Percentiles rank a stretch among this genome's conserved stretches.
phyloP scores from a whole-genome alignment of 768 basidiomycete genomes.

The Boletus rubroflammeus region DNA sequence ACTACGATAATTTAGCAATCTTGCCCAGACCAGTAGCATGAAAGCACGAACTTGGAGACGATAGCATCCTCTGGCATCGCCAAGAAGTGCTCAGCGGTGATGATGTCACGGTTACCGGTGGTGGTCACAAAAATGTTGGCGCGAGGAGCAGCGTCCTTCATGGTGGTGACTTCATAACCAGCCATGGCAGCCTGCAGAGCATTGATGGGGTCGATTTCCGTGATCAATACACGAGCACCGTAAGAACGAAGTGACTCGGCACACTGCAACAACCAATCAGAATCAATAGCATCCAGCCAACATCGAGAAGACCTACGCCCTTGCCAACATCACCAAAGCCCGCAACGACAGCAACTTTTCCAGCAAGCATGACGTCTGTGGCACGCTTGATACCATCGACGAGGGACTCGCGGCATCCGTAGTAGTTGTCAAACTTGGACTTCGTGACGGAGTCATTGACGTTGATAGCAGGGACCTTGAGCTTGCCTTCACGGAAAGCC shows the following conservation, averaged over 20 bases:
- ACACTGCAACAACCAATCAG: slow-evolving; percentile 53
- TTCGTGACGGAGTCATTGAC: slow-evolving; percentile 99
- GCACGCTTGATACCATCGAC: slow-evolving; percentile 99
- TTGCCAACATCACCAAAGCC: slow-evolving; percentile 99
- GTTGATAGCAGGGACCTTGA: slow-evolving; percentile 98
- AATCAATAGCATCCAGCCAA: not conserved
- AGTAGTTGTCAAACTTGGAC: slow-evolving; percentile 99
- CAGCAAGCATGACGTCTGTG: slow-evolving; percentile 99
- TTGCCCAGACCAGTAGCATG: not conserved
- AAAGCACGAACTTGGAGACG: slow-evolving; percentile 82
- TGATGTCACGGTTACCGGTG: slow-evolving; percentile 98
- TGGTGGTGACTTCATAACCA: slow-evolving; percentile 97
- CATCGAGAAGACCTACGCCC: slow-evolving; percentile 62
- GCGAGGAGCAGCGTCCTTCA: slow-evolving; percentile 93
- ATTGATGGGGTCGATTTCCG: slow-evolving; percentile 99
- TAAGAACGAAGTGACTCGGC: slow-evolving; percentile 97
- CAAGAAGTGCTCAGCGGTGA: slow-evolving; percentile 85
- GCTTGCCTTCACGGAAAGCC: slow-evolving; percentile 90
- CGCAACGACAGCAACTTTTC: slow-evolving; percentile 98
- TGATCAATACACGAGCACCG: slow-evolving; percentile 92
- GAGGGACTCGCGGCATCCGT: slow-evolving; percentile 98
- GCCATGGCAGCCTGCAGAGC: slow-evolving; percentile 99
- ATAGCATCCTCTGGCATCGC: slow-evolving; percentile 98
- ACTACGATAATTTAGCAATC: slow-evolving; percentile 36
- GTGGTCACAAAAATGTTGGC: slow-evolving; percentile 96